Percentiles rank a stretch among this genome's conserved stretches.
phyloP scores from a whole-genome alignment of 345 rosid species.

The Reutealis trisperma region DNA sequence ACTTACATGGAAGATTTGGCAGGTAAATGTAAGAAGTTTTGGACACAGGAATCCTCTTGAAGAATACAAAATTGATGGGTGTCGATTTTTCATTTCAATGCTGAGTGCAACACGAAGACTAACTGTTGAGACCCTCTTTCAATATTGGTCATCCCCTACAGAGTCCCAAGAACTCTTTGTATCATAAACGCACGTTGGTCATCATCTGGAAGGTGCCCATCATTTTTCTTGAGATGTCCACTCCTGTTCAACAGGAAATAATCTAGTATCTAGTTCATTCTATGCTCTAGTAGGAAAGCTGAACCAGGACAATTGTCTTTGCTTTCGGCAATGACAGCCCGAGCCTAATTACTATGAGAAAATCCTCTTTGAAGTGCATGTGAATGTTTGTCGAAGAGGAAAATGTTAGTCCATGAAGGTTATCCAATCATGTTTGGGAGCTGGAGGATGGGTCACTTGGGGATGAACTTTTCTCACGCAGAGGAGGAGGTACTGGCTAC shows the following conservation, averaged over 20 bases:
- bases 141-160: constrained; percentile 79
- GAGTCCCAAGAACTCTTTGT: constrained; percentile 66
- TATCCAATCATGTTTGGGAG: too few relatives aligned
- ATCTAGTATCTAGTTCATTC: neutral
- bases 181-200: constrained; percentile 17
- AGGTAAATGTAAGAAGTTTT: constrained; percentile 94
- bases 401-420: too few relatives aligned
- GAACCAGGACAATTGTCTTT: too few relatives aligned
- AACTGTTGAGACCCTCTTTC: constrained; percentile 74
- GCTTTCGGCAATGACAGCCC: too few relatives aligned
- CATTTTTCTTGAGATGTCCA: neutral
- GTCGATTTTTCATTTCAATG: constrained; percentile 95
- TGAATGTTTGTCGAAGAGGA: too few relatives aligned
- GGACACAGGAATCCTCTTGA: constrained; percentile 98
- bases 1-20: constrained; percentile 26
- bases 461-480: too few relatives aligned
- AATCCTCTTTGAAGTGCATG: too few relatives aligned
- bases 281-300: neutral
- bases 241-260: neutral
- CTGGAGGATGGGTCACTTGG: too few relatives aligned
- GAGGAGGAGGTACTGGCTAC: too few relatives aligned
- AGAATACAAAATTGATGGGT: constrained; percentile 96
- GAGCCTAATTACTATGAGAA: too few relatives aligned
- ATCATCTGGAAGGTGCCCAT: neutral
- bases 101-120: constrained; percentile 87